Conservation (phyloP, 257 asterid species). For the Verbena officinalis region DNA sequence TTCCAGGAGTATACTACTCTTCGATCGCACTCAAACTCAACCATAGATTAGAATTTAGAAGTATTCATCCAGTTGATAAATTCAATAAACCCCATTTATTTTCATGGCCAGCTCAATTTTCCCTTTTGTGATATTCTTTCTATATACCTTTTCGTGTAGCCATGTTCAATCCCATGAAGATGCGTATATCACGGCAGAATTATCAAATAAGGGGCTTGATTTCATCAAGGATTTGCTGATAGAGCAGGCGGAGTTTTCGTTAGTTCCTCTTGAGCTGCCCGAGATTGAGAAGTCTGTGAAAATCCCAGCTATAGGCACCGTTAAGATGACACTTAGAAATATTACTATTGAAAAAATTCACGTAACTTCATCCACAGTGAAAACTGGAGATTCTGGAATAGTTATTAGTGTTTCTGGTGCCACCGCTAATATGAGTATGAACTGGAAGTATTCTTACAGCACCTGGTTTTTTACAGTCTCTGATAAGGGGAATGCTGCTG, state of each 20-base stretch:
- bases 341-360: slow-evolving; percentile 49
- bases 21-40: slow-evolving; percentile 4
- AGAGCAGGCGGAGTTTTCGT: slow-evolving; percentile 54
- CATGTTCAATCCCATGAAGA: slow-evolving; percentile 49
- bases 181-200: slow-evolving; percentile 53
- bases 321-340: slow-evolving; percentile 54
- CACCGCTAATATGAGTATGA: slow-evolving; percentile 74
- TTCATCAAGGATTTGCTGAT: slow-evolving; percentile 69
- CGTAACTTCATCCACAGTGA: slow-evolving; percentile 65
- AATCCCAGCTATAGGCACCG: slow-evolving; percentile 73
- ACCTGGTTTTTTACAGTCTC: slow-evolving; percentile 58
- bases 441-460: slow-evolving; percentile 78
- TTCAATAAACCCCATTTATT: slow-evolving; percentile 10
- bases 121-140: slow-evolving; percentile 27
- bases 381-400: slow-evolving; percentile 69
- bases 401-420: slow-evolving; percentile 75
- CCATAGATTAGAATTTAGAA: neutral
- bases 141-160: slow-evolving; percentile 28
- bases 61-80: neutral
- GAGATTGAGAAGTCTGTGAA: slow-evolving; percentile 50
- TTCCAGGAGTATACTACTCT: slow-evolving; percentile 8
- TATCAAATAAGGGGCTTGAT: slow-evolving; percentile 80
- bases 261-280: slow-evolving; percentile 80
- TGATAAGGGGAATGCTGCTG: slow-evolving; percentile 72
- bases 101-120: slow-evolving; percentile 42